Conservation (phyloP, 1,284 basidiomycete species). For the Cutaneotrichosporon sp. region DNA sequence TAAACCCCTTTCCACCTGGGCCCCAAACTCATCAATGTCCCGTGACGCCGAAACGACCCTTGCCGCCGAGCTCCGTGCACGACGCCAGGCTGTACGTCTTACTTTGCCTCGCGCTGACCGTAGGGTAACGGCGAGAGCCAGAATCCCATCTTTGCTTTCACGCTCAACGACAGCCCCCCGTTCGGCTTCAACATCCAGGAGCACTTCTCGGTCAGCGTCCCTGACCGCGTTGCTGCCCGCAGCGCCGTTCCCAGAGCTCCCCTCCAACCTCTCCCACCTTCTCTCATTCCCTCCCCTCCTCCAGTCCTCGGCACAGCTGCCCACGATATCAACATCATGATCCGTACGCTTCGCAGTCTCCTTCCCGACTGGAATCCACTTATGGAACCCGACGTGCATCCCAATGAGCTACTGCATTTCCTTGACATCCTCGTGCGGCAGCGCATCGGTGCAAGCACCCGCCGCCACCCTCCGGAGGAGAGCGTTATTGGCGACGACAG, state of each 20-base stretch:
- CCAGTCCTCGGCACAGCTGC: background rate
- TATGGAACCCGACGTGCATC: background rate
- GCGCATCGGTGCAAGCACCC: background rate
- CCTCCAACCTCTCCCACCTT: background rate
- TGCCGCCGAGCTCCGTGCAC: background rate
- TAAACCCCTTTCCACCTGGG: background rate
- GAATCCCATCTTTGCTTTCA: background rate
- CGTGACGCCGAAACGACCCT: background rate
- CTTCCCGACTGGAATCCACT: background rate
- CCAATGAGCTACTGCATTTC: background rate
- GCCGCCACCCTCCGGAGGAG: background rate
- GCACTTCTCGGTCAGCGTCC: too few species aligned
- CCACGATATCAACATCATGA: background rate
- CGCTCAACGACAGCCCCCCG: background rate
- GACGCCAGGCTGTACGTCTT: background rate
- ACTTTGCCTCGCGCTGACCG: background rate
- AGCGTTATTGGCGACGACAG: background rate
- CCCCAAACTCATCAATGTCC: background rate
- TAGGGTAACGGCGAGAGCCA: background rate
- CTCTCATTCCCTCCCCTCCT: background rate
- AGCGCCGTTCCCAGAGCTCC: background rate
- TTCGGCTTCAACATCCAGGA: background rate
- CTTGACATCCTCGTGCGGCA: background rate
- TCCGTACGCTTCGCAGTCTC: background rate
- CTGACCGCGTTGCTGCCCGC: background rate